Conservation (phyloP, 306 rosid genomes). For the Fragaria iinumae region DNA sequence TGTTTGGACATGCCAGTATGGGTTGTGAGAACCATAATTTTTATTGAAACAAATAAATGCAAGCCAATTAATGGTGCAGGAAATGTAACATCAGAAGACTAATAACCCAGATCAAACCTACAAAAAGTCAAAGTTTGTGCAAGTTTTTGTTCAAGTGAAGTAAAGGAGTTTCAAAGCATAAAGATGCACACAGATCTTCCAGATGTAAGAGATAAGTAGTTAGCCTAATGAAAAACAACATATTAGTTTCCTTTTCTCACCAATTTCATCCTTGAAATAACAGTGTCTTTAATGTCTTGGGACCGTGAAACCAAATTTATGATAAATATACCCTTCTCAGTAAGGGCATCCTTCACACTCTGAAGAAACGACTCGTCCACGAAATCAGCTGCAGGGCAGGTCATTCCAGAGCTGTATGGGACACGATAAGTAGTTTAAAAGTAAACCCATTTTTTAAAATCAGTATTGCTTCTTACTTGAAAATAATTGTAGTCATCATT, state of each 20-base stretch:
- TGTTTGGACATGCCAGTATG: background rate
- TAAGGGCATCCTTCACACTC: slow-evolving; percentile 59
- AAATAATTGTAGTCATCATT: slow-evolving; percentile 19
- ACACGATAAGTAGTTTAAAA: background rate
- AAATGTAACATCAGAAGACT: background rate
- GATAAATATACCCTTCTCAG: slow-evolving; percentile 72
- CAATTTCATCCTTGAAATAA: slow-evolving; percentile 69
- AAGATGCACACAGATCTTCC: background rate
- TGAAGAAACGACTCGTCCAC: slow-evolving; percentile 71
- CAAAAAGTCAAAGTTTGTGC: background rate
- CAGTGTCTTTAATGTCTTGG: slow-evolving; percentile 58
- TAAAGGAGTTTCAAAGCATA: background rate
- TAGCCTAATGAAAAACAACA: slow-evolving; percentile 18
- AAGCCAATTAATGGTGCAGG: background rate
- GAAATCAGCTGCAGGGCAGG: slow-evolving; percentile 86
- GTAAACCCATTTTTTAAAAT: background rate
- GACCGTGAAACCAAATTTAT: slow-evolving; percentile 88
- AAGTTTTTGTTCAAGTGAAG: background rate
- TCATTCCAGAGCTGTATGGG: slow-evolving; percentile 65
- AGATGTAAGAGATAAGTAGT: background rate
- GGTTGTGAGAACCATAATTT: background rate
- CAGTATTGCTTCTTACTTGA: slow-evolving; percentile 8
- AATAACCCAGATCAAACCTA: background rate
- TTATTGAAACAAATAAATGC: background rate
- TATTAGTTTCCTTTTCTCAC: slow-evolving; percentile 39